These are phyloP conservation scores for Teratosphaeriaceae sp. DNA, from an alignment of 2,329 filamentous ascomycete genomes.

Conservation along the genomic window DNA sequence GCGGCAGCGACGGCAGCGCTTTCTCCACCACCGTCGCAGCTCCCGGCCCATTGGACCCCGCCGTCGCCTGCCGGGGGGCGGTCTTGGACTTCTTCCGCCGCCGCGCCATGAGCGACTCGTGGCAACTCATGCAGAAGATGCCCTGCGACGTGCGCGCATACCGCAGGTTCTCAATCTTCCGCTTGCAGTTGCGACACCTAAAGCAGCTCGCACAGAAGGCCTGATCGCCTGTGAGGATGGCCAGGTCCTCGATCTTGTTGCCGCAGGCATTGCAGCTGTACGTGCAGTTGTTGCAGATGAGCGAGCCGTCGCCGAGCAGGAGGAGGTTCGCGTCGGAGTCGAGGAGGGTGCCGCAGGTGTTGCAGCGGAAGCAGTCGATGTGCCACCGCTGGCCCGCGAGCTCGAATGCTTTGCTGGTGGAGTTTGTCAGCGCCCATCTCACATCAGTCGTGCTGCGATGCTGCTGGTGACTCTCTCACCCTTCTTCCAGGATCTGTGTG, in stretches of 20 bases:
- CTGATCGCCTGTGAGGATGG: conserved; percentile 95
- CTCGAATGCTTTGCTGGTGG: conserved; percentile 3
- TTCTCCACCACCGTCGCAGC: conserved; percentile 58
- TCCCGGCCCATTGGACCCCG: conserved; percentile 34
- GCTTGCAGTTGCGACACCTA: conserved; percentile 94
- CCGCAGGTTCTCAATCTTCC: conserved; percentile 95
- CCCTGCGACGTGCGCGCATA: conserved; percentile 97
- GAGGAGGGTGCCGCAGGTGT: conserved; percentile 63
- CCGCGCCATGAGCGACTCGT: conserved; percentile 92
- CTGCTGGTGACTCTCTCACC: neutral
- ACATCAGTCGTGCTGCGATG: neutral
- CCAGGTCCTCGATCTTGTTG: conserved; percentile 97
- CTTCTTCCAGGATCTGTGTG: conserved; percentile 2
- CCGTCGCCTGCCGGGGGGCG: conserved; percentile 40
- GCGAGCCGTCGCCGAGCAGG: conserved; percentile 90
- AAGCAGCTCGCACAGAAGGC: conserved; percentile 98
- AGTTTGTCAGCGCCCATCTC: neutral
- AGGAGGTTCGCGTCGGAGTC: conserved; percentile 97
- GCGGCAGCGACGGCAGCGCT: conserved; percentile 83
- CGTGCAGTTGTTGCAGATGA: conserved; percentile 99
- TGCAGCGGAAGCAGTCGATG: conserved; percentile 94
- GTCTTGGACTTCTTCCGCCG: conserved; percentile 75
- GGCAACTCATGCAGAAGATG: conserved; percentile 99
- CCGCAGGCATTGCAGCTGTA: conserved; percentile 96
- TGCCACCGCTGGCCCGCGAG: conserved; percentile 95